Evolutionary conservation across 768 basidiomycete species (phyloP).

Genomic region (Pleurotus cornucopiae): DNA sequence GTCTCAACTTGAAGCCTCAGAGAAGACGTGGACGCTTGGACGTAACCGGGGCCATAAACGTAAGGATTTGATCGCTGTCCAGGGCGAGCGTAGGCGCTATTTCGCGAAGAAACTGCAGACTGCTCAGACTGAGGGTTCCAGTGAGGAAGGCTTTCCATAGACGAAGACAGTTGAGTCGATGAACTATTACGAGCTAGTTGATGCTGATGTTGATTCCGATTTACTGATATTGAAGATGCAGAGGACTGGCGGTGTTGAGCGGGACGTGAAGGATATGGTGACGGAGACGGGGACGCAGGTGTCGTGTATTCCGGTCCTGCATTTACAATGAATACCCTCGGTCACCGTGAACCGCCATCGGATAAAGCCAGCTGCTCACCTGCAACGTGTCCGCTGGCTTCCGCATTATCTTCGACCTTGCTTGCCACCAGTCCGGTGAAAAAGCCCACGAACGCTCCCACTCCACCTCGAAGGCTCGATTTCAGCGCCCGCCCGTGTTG

Average conservation of each 20-base stretch:
- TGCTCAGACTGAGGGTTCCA: background rate
- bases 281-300: slow-evolving; percentile 13
- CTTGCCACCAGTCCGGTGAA: slow-evolving; percentile 58
- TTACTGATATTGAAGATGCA: slow-evolving; percentile 9
- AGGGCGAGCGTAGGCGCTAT: background rate
- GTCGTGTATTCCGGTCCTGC: slow-evolving; percentile 10
- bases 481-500: slow-evolving; percentile 22
- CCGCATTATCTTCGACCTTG: slow-evolving; percentile 8
- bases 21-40: background rate
- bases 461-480: slow-evolving; percentile 40
- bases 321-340: too few relatives aligned
- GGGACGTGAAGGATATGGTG: slow-evolving; percentile 14
- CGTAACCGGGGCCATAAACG: background rate
- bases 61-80: background rate
- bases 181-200: background rate
- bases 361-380: slow-evolving; percentile 9
- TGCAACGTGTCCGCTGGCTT: slow-evolving; percentile 10
- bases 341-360: too few relatives aligned
- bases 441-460: slow-evolving; percentile 65
- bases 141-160: slow-evolving; percentile 3
- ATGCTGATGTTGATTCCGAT: slow-evolving; percentile 5
- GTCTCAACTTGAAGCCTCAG: slow-evolving; percentile 2
- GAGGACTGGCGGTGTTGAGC: slow-evolving; percentile 9
- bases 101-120: background rate
- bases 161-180: background rate